phyloP scores from a whole-genome alignment of 2,329 filamentous ascomycete species.

The Knufia petricola region DNA sequence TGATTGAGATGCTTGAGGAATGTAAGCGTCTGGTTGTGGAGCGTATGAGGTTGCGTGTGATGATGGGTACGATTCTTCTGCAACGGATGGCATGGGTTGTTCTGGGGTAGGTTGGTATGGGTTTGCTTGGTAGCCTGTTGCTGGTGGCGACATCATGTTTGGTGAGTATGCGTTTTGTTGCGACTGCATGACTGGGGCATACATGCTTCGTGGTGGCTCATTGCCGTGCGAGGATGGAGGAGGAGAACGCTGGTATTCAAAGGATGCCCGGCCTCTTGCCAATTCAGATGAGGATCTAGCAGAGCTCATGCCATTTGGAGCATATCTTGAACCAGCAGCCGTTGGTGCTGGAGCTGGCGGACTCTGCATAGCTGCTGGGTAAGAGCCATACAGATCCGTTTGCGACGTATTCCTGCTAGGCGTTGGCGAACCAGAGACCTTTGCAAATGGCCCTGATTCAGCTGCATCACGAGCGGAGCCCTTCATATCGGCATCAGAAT shows the following conservation, averaged over 20 bases:
- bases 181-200: conserved; percentile 29
- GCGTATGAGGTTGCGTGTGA: not conserved
- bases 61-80: not conserved
- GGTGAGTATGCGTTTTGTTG: conserved; percentile 28
- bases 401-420: conserved; percentile 65
- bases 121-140: conserved; percentile 12
- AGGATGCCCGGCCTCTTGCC: conserved; percentile 39
- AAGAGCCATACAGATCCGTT: conserved; percentile 64
- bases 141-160: conserved; percentile 14
- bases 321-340: conserved; percentile 33
- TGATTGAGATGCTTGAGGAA: not conserved
- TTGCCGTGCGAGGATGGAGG: conserved; percentile 26
- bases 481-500: conserved; percentile 56
- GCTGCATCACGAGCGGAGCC: conserved; percentile 48
- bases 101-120: conserved; percentile 9
- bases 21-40: not conserved
- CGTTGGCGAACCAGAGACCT: conserved; percentile 64
- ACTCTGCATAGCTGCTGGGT: conserved; percentile 30
- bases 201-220: conserved; percentile 13
- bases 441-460: conserved; percentile 71
- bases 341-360: conserved; percentile 27
- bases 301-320: conserved; percentile 36
- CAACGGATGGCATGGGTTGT: conserved; percentile 1
- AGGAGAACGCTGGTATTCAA: conserved; percentile 37
- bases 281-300: conserved; percentile 45